These are phyloP conservation scores for Aphanomyces stellatus DNA, from an alignment of 352 stramenopile species.

Conservation along the genomic window DNA sequence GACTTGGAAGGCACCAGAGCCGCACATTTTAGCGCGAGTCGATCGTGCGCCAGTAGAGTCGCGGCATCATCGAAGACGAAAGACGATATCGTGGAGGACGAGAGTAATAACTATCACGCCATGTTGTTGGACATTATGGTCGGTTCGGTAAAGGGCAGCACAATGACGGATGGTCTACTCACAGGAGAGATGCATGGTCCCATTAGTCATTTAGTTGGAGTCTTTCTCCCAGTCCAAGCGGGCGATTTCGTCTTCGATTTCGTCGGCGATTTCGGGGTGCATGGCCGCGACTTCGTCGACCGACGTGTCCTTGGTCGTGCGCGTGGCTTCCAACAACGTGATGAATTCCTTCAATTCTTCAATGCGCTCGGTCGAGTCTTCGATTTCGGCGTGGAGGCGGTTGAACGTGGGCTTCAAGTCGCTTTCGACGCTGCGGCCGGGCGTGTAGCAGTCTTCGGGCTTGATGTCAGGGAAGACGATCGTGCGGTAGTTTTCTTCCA, in stretches of 20 bases:
- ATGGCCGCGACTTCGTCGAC: conserved; percentile 79
- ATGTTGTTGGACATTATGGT: too few relatives aligned
- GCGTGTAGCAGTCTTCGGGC: conserved; percentile 55
- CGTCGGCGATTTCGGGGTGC: conserved; percentile 77
- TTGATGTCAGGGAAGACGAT: conserved; percentile 76
- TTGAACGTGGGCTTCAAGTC: conserved; percentile 30
- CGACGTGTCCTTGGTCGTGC: conserved; percentile 74
- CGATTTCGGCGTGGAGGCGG: conserved; percentile 71
- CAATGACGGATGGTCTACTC: not conserved
- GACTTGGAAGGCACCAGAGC: too few relatives aligned
- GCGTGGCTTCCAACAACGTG: conserved; percentile 71
- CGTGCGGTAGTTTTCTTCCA: conserved; percentile 82
- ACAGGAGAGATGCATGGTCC: not conserved
- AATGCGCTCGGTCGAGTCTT: conserved; percentile 79
- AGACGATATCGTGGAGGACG: too few relatives aligned
- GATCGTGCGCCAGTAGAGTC: too few relatives aligned
- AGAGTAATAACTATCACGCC: too few relatives aligned
- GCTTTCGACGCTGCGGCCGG: conserved; percentile 11
- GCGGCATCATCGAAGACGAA: too few relatives aligned
- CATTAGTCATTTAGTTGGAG: conserved; percentile 26
- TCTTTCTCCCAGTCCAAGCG: conserved; percentile 88
- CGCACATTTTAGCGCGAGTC: too few relatives aligned
- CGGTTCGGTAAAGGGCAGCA: too few relatives aligned
- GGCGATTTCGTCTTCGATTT: conserved; percentile 85
- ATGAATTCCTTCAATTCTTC: conserved; percentile 81